Evolutionary conservation across 139 green algal species (phyloP), one percentile per base, ranked within the genome.

Genomic region (Asterochloris sp.): DNA sequence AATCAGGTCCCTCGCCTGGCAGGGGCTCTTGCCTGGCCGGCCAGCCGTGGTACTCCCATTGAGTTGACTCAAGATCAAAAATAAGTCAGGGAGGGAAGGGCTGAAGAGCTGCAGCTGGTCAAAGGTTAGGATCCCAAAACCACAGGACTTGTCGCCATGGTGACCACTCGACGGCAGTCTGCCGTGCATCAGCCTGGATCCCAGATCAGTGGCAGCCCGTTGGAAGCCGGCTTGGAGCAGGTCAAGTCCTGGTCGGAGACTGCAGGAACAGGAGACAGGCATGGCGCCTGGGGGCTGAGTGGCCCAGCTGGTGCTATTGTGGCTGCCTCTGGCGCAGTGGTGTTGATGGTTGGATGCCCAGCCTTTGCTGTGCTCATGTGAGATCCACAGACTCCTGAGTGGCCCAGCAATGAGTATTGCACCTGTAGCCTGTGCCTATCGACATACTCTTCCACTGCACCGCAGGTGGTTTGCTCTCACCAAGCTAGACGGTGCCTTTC

Each of bases 351-450:
- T 16, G 64, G 78, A 10, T 87, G 81, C 60, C 89, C 89, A 29
- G 78, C 78, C 54, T 87, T 90, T 26, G 79, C 83, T 0, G 86
- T 87, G 26, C 73, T 86, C 63, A 79, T 90, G 86, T 92, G 77
- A 82, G 88, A 26, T 24, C 19, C 23, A 68, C 11, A 26, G 11
- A 12, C 10, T 9, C 28, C 69, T 76, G 69, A 71, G 66, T 24
- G 66, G 19, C 21, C 19, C 66, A 71, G 66, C 19, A 71, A 21
- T 71, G 17, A 26, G 66, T 24, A 10, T 26, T 24, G 66, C 19
- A 26, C 19, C 4, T 4, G 4, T 8, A 12, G 27, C 21, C 26
- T 13, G 60, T 24, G 74, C 26, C 12, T 29, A 0, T 11, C 28
- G 11, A 10, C 66, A 66, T 64, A 4, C 28, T 54, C 26, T 23